A percentile compares a stretch with the other conserved stretches of the same genome.
Evolutionary conservation across 2,329 filamentous ascomycete species (phyloP).

Genomic region (Ophiocordyceps robertsii): DNA sequence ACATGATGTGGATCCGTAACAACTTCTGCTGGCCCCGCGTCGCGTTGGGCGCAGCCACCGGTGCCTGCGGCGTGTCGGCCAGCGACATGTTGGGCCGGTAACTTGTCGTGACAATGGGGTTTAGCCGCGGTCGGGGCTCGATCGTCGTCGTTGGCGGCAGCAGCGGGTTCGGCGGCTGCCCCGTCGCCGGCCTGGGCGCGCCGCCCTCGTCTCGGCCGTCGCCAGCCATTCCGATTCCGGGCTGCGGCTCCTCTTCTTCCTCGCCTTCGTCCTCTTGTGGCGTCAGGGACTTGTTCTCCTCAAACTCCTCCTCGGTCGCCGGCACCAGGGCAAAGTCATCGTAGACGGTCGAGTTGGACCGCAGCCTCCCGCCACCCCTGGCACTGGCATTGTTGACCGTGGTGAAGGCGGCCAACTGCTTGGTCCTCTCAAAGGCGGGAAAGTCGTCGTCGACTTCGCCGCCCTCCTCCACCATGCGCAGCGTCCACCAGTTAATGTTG

Average conservation of each 20-base stretch:
- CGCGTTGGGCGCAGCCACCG: slow-evolving; percentile 27
- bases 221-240: background rate
- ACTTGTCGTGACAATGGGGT: slow-evolving; percentile 49
- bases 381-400: slow-evolving; percentile 74
- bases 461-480: slow-evolving; percentile 74
- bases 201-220: slow-evolving; percentile 3
- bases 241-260: slow-evolving; percentile 21
- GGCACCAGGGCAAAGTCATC: slow-evolving; percentile 73
- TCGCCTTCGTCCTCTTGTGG: slow-evolving; percentile 52
- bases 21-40: slow-evolving; percentile 54
- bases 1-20: slow-evolving; percentile 57
- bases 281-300: slow-evolving; percentile 54
- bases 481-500: slow-evolving; percentile 70
- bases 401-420: slow-evolving; percentile 64
- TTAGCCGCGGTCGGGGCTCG: slow-evolving; percentile 27
- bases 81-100: slow-evolving; percentile 39
- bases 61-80: slow-evolving; percentile 42
- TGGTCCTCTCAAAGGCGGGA: slow-evolving; percentile 61
- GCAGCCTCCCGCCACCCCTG: slow-evolving; percentile 40
- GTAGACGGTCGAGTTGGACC: slow-evolving; percentile 63
- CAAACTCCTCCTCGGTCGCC: slow-evolving; percentile 53
- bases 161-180: slow-evolving; percentile 16
- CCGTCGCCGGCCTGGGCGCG: slow-evolving; percentile 12
- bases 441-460: slow-evolving; percentile 81
- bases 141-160: slow-evolving; percentile 2